A percentile compares a stretch with the other conserved stretches of the same genome.
Conservation (phyloP, 2,329 filamentous ascomycete genomes). For the Metarhizium humberi region DNA sequence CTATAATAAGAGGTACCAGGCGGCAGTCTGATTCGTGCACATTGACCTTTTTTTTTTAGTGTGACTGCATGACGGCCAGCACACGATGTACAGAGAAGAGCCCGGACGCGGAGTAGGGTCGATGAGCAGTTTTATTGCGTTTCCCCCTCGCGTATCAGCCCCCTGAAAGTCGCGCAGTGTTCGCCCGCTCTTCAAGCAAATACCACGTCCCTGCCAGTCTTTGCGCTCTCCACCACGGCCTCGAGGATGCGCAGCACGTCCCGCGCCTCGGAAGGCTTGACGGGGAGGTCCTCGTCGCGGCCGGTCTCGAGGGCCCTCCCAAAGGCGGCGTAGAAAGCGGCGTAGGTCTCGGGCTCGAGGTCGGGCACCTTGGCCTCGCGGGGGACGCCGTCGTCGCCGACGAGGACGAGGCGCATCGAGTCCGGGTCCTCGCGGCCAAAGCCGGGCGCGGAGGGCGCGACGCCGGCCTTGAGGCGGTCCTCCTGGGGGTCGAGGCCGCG, state of each 20-base stretch:
- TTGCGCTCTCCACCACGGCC: constrained; percentile 39
- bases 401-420: constrained; percentile 49
- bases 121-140: too few relatives aligned
- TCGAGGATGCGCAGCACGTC: constrained; percentile 46
- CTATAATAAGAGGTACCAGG: not conserved
- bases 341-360: constrained; percentile 57
- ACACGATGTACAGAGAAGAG: too few relatives aligned
- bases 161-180: too few relatives aligned
- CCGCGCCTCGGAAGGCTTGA: constrained; percentile 41
- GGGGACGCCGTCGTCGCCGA: constrained; percentile 41
- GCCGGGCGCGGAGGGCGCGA: constrained; percentile 47
- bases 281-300: constrained; percentile 40
- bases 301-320: constrained; percentile 37
- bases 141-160: too few relatives aligned
- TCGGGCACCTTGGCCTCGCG: constrained; percentile 44
- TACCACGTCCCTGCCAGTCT: constrained; percentile 34
- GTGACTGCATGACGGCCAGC: too few relatives aligned
- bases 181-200: constrained; percentile 11
- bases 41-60: too few relatives aligned
- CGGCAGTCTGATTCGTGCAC: not conserved
- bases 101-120: too few relatives aligned
- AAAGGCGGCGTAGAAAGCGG: constrained; percentile 52
- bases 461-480: constrained; percentile 57
- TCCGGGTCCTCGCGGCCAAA: constrained; percentile 58
- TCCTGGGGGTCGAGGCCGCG: constrained; percentile 64